Percentiles rank a stretch among this genome's conserved stretches.
phyloP scores from a whole-genome alignment of 2,329 filamentous ascomycete genomes.

The Tolypocladium cylindrosporum region DNA sequence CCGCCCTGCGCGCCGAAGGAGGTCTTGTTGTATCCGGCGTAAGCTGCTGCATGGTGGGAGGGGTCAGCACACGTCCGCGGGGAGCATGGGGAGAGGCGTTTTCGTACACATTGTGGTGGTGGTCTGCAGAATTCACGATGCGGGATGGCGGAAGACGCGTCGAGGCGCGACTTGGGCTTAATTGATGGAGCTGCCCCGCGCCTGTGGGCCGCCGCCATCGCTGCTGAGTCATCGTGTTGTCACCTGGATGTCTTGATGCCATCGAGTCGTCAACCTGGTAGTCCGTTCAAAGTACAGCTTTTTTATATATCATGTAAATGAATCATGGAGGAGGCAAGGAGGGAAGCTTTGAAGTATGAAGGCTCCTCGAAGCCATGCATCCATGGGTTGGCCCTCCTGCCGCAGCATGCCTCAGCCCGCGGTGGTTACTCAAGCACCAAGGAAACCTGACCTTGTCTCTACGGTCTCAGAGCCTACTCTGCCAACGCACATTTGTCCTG shows the following conservation, averaged over 20 bases:
- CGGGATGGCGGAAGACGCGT: constrained; percentile 6
- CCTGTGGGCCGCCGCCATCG: background rate
- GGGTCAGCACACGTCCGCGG: background rate
- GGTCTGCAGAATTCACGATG: constrained; percentile 1
- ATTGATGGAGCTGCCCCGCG: constrained; percentile 6
- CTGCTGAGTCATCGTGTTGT: background rate
- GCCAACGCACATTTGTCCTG: too few relatives aligned
- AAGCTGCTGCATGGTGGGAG: constrained; percentile 29
- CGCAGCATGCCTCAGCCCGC: background rate
- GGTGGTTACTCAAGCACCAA: background rate
- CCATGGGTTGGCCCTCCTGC: background rate
- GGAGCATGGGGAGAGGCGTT: background rate
- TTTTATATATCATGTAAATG: too few relatives aligned
- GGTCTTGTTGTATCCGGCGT: constrained; percentile 35
- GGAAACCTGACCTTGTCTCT: background rate
- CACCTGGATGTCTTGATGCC: background rate
- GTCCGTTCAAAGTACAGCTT: too few relatives aligned
- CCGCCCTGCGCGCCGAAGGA: constrained; percentile 44
- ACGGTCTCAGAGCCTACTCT: too few relatives aligned
- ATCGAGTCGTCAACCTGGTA: background rate
- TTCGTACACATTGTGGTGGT: constrained; percentile 22
- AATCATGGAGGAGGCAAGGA: too few relatives aligned
- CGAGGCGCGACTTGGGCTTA: constrained; percentile 3
- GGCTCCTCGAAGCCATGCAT: background rate
- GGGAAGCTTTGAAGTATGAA: background rate